phyloP scores from a whole-genome alignment of 1,139 yeast species.

The Debaryomycetaceae sp. region DNA sequence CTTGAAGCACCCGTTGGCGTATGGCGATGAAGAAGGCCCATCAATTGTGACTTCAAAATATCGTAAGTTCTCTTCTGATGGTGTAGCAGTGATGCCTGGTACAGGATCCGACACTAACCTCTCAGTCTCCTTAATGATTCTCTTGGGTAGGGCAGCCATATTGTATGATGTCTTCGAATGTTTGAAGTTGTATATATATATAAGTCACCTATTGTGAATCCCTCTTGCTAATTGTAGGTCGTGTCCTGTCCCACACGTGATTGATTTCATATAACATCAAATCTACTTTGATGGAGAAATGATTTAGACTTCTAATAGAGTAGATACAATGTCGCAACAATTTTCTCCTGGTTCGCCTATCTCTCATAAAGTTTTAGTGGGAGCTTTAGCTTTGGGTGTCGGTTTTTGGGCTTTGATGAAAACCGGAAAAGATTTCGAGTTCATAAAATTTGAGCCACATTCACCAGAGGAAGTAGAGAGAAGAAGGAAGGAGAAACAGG shows the following conservation, averaged over 20 bases:
- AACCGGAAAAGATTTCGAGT: constrained; percentile 40
- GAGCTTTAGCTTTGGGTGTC: constrained; percentile 32
- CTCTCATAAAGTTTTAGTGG: constrained; percentile 31
- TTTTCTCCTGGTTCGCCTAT: constrained; percentile 34
- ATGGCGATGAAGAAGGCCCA: constrained; percentile 87
- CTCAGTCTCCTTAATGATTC: constrained; percentile 94
- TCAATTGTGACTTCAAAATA: constrained; percentile 82
- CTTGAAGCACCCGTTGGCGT: constrained; percentile 72
- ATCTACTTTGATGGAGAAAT: too few relatives aligned
- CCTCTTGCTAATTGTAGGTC: background rate
- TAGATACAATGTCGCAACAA: constrained; percentile 4
- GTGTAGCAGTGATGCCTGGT: constrained; percentile 90
- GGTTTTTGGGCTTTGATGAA: constrained; percentile 33
- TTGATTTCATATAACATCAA: too few relatives aligned
- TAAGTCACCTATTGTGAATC: background rate
- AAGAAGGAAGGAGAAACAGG: constrained; percentile 31
- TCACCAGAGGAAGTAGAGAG: constrained; percentile 39
- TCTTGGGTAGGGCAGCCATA: constrained; percentile 73
- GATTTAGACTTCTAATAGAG: too few relatives aligned
- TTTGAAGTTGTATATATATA: too few relatives aligned
- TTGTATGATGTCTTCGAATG: too few relatives aligned
- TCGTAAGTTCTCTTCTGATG: constrained; percentile 89
- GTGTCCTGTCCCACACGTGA: background rate
- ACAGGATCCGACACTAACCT: constrained; percentile 91
- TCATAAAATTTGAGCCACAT: constrained; percentile 37